phyloP scores from a whole-genome alignment of 345 rosid species.

The Camelina neglecta region DNA sequence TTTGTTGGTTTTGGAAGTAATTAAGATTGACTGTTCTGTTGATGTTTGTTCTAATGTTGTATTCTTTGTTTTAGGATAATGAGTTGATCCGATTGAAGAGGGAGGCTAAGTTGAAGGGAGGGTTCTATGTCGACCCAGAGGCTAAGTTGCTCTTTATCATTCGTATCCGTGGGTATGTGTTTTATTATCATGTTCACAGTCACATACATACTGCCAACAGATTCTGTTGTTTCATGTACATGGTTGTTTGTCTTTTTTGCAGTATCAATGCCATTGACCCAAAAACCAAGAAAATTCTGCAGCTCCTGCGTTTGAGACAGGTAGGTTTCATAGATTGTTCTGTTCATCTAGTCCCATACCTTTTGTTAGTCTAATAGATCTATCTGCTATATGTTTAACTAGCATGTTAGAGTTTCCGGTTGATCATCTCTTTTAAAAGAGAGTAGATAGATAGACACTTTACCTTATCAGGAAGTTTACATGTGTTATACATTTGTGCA shows the following conservation, averaged over 20 bases:
- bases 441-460: not conserved
- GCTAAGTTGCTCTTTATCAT: slow-evolving; percentile 77
- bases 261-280: slow-evolving; percentile 95
- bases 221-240: not conserved
- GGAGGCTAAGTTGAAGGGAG: slow-evolving; percentile 86
- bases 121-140: slow-evolving; percentile 89
- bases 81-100: slow-evolving; percentile 72
- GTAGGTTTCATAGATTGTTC: slow-evolving; percentile 36
- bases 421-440: not conserved
- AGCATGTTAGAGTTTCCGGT: not conserved
- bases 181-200: not conserved
- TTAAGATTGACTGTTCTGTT: not conserved
- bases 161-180: slow-evolving; percentile 79
- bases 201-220: not conserved
- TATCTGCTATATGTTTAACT: not conserved
- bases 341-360: not conserved
- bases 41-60: not conserved
- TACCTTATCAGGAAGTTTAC: slow-evolving; percentile 3
- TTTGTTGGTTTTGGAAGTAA: not conserved
- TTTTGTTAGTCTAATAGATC: not conserved
- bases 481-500: slow-evolving; percentile 31
- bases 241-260: not conserved
- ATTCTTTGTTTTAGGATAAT: slow-evolving; percentile 48
- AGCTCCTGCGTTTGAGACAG: slow-evolving; percentile 86
- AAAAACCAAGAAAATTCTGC: slow-evolving; percentile 52